Percentiles rank a stretch among this genome's conserved stretches.
These are phyloP conservation scores for Plantago major DNA, from an alignment of 257 asterid species.

Conservation along the genomic window DNA sequence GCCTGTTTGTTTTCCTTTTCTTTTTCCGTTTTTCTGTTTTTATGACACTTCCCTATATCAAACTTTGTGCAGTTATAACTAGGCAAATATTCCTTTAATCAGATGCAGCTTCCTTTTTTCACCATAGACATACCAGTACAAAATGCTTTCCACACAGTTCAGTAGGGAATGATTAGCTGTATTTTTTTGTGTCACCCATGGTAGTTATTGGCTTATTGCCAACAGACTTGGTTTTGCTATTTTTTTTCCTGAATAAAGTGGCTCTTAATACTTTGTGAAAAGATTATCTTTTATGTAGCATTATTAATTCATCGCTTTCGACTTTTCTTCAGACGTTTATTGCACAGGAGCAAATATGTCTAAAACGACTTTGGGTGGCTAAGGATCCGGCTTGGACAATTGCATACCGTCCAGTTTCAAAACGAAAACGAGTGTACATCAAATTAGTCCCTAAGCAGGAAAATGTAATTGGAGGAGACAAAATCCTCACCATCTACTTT, in stretches of 20 bases:
- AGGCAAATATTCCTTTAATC: neutral
- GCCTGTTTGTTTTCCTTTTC: neutral
- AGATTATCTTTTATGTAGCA: neutral
- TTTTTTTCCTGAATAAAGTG: constrained; percentile 1
- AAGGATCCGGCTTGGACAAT: constrained; percentile 58
- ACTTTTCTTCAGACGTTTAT: constrained; percentile 67
- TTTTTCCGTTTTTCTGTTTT: neutral
- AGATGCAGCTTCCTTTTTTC: neutral
- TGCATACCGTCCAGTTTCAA: constrained; percentile 52
- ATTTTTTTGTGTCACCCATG: constrained; percentile 10
- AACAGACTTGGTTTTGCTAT: constrained; percentile 4
- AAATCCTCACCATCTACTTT: constrained; percentile 59
- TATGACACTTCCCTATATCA: neutral
- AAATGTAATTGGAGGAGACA: constrained; percentile 47
- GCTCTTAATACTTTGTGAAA: neutral
- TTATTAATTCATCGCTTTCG: constrained; percentile 18
- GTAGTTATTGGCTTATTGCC: neutral
- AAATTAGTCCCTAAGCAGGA: constrained; percentile 61
- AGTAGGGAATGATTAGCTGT: constrained; percentile 1
- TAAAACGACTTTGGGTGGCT: constrained; percentile 71
- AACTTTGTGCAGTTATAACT: constrained; percentile 4
- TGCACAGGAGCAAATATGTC: constrained; percentile 90
- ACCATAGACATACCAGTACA: neutral
- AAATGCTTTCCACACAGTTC: constrained; percentile 9
- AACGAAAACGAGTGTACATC: constrained; percentile 52